Base-by-base conservation (phyloP, 2,329 filamentous ascomycete genomes). In the Aquanectria penicillioides region DNA sequence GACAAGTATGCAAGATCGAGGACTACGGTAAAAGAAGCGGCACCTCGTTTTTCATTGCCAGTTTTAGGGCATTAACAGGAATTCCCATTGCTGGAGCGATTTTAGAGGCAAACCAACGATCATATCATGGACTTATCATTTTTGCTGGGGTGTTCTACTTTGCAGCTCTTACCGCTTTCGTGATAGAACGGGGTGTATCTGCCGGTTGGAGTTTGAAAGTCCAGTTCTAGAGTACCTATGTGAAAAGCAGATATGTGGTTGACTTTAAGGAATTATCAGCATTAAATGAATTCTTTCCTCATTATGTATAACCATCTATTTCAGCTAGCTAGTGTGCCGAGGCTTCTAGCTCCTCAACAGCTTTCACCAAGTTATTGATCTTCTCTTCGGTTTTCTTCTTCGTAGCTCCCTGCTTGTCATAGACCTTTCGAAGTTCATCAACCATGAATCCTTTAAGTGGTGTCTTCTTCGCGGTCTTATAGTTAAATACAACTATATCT, bases 21-120 rank as follows among this genome's bases (percentile, higher is more conserved):
- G 80, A 91, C 46, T 91, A 91, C 63, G 90, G 89, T 0, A 78
- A 88, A 29, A 87, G 90, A 62, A 90, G 89, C 65, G 87, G 88
- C 3, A 91, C 88, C 1, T 85, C 86, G 48, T 92, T 90, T 67
- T 89, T 86, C 0, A 78, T 92, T 29, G 88, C 90, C 12, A 86
- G 84, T 44, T 86, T 92, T 64, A 88, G 70, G 5, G 65, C 67
- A 6, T 74, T 89, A 55, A 84, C 82, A 1, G 84, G 86, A 7
- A 81, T 87, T 31, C 86, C 86, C 0, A 85, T 88, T 46, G 85
- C 83, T 1, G 86, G 85, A 8, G 77, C 78, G 3, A 59, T 59
- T 7, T 4, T 62, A 9, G 40, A 62, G 31, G 31, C 38, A 3
- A 41, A 47, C 5, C 4, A 34, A 5, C 50, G 50, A 6, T 53